phyloP scores from a whole-genome alignment of 140 eudicot species.

The Flaveria floridana region DNA sequence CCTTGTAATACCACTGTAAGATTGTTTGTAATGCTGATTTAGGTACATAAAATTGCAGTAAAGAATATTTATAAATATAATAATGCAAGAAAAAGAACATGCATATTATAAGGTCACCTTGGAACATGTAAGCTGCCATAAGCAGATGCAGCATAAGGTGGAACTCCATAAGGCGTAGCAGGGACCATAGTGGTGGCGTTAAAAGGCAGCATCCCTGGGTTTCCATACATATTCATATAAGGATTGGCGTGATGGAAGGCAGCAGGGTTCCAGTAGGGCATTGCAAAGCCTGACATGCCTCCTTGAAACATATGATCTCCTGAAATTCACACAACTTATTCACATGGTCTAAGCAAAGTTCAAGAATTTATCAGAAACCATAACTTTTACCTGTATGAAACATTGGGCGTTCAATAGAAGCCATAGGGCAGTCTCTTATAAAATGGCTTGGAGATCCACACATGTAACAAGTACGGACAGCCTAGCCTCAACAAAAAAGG shows the following conservation, averaged over 20 bases:
- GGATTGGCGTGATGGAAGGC: constrained; percentile 51
- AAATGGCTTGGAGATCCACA: constrained; percentile 89
- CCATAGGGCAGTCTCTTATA: constrained; percentile 70
- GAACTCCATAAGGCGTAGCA: constrained; percentile 48
- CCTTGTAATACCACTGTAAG: constrained; percentile 47
- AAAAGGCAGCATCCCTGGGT: constrained; percentile 67
- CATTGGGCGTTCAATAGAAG: constrained; percentile 43
- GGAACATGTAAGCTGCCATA: constrained; percentile 50
- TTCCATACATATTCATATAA: constrained; percentile 60
- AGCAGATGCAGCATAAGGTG: constrained; percentile 51
- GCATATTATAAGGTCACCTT: constrained; percentile 45
- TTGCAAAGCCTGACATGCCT: constrained; percentile 47
- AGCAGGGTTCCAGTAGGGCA: constrained; percentile 65
- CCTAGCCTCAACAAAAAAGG: constrained; percentile 42
- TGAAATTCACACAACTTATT: constrained; percentile 31
- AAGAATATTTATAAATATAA: background rate
- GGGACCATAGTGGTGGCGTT: constrained; percentile 50
- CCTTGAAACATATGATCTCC: constrained; percentile 60
- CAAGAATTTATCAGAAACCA: background rate
- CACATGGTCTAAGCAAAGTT: constrained; percentile 18
- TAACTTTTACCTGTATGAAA: constrained; percentile 40
- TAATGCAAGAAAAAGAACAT: background rate
- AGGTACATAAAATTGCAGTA: constrained; percentile 2
- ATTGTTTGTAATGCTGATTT: constrained; percentile 25
- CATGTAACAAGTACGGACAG: constrained; percentile 64